Evolutionary conservation across 495 filamentous ascomycete genomes (phyloP), one percentile per base, ranked within the genome.

Genomic region (Glutinoglossum americanum): DNA sequence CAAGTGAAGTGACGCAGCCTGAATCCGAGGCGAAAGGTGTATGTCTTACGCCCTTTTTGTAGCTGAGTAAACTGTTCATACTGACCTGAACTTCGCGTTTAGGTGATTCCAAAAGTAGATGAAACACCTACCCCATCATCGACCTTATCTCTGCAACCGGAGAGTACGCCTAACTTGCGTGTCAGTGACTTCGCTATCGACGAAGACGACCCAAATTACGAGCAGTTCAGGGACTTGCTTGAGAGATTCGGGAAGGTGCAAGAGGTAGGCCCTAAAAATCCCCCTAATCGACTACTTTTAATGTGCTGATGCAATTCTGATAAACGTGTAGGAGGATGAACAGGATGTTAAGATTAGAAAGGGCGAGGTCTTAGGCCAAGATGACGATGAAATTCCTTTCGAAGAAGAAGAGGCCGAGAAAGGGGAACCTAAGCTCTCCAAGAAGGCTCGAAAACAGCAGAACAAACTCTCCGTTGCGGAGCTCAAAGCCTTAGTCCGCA

Each of bases 401-500:
- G 84, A 87, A 60, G 79, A 81, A 32, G 88, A 94, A 57, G 88
- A 92, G 58, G 77, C 76, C 37, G 76, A 83, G 33, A 70, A 72
- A 26, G 75, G 73, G 37, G 76, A 76, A 51, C 73, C 73, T 7
- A 87, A 83, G 51, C 64, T 98, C 49, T 94, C 87, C 26, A 97
- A 95, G 71, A 95, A 94, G 74, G 87, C 89, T 62, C 75, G 85
- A 56, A 97, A 96, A 71, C 81, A 84, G 71, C 69, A 84, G 64
- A 90, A 83, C 72, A 94, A 93, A 70, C 76, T 96, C 10, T 93
- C 90, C 19, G 85, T 97, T 37, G 92, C 92, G 39, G 88, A 96
- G 68, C 76, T 98, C 51, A 97, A 97, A 69, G 86, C 89, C 26
- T 71, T 94, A 57, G 92, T 95, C 49, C 75, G 76, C 62, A 92